A percentile compares a stretch with the other conserved stretches of the same genome.
Evolutionary conservation across 2,329 filamentous ascomycete genomes (phyloP).

Genomic region (Penicillium freii): DNA sequence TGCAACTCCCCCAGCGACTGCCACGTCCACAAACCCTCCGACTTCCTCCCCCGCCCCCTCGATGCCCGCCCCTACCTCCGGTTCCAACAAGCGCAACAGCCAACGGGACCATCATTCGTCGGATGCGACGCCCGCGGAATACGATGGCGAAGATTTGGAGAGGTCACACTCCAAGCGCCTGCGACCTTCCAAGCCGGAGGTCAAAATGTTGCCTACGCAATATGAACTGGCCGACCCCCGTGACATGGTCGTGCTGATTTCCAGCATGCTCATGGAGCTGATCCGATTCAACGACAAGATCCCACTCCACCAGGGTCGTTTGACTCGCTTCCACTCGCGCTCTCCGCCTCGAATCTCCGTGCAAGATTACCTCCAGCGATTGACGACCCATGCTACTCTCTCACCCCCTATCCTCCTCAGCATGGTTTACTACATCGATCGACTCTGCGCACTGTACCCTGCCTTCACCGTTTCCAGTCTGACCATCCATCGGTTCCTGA

Average conservation of each 20-base stretch:
- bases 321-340: slow-evolving; percentile 93
- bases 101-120: slow-evolving; percentile 26
- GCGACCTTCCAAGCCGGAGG: slow-evolving; percentile 44
- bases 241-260: slow-evolving; percentile 85
- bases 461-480: slow-evolving; percentile 95
- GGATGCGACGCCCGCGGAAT: slow-evolving; percentile 23
- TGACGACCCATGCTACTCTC: slow-evolving; percentile 90
- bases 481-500: slow-evolving; percentile 95
- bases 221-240: slow-evolving; percentile 82
- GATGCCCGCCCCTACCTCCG: slow-evolving; percentile 32
- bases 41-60: slow-evolving; percentile 23
- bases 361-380: slow-evolving; percentile 83
- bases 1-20: slow-evolving; percentile 9
- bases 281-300: slow-evolving; percentile 89
- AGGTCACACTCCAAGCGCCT: slow-evolving; percentile 47
- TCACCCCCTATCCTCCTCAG: slow-evolving; percentile 91
- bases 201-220: slow-evolving; percentile 59
- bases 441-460: slow-evolving; percentile 84
- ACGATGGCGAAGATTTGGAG: slow-evolving; percentile 26
- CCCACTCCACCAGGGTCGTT: slow-evolving; percentile 76
- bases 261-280: slow-evolving; percentile 92
- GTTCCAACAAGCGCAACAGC: slow-evolving; percentile 39
- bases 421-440: slow-evolving; percentile 99
- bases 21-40: slow-evolving; percentile 18
- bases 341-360: slow-evolving; percentile 90